These are phyloP conservation scores for Metschnikowia koreensis DNA, from an alignment of 805 yeast species.

Conservation along the genomic window DNA sequence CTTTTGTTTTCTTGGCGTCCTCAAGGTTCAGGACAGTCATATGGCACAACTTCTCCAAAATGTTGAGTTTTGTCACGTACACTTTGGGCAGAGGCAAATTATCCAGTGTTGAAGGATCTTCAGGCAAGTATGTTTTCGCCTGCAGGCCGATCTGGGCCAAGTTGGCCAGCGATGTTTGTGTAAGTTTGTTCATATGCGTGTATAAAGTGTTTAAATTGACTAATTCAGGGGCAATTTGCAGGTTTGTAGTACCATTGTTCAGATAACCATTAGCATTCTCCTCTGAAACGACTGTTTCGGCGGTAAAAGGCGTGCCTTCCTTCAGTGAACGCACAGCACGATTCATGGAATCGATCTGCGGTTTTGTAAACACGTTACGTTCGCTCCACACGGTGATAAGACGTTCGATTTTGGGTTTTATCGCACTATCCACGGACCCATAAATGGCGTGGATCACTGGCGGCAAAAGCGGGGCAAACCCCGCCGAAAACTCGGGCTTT, in stretches of 20 bases:
- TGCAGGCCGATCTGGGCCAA: constrained; percentile 39
- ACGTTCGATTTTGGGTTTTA: constrained; percentile 49
- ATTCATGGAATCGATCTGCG: constrained; percentile 29
- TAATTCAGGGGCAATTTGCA: constrained; percentile 30
- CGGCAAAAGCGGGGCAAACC: constrained; percentile 54
- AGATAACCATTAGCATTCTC: too few species aligned
- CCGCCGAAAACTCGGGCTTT: constrained; percentile 54
- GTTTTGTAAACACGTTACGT: constrained; percentile 41
- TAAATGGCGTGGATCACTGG: constrained; percentile 34
- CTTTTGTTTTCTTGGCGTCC: constrained; percentile 29
- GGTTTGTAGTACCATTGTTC: background rate
- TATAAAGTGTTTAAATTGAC: constrained; percentile 31
- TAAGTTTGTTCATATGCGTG: constrained; percentile 26
- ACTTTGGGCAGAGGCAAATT: constrained; percentile 34
- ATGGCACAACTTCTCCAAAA: constrained; percentile 37
- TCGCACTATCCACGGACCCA: constrained; percentile 28
- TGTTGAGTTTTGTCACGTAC: constrained; percentile 39
- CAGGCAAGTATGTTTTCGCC: constrained; percentile 36
- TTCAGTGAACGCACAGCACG: constrained; percentile 24
- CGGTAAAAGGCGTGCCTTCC: constrained; percentile 13
- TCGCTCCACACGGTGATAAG: constrained; percentile 59
- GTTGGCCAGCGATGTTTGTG: constrained; percentile 22
- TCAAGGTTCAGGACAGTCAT: constrained; percentile 31
- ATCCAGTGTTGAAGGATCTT: constrained; percentile 33
- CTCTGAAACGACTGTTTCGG: background rate